Evolutionary conservation across 345 rosid species (phyloP), one percentile per base, ranked within the genome.

Genomic region (Acer saccharum): DNA sequence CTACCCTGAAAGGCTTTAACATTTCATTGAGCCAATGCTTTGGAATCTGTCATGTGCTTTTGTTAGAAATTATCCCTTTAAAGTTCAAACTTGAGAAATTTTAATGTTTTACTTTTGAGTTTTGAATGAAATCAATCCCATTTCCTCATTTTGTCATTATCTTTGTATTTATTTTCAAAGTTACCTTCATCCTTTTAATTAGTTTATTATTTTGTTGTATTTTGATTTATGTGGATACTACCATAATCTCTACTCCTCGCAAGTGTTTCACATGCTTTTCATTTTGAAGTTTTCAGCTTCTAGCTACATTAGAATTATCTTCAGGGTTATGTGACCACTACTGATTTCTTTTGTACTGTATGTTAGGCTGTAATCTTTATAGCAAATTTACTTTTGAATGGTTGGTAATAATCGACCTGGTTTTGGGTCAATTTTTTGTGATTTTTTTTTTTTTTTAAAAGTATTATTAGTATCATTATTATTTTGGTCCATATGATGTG

Each of bases 371-470:
- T 16, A 67, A 39, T 32, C 32, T 41, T 65, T 18, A 13, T 17
- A 17, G 65, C 43, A n/a, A 52, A 6, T 71, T 76, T 52, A 9
- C 71, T 10, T 18, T 10, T 41, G 41, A 29, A 67, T 57, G 46
- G 60, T 39, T 69, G 35, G 64, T 16, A 73, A 61, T 58, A 71
- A 76, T 68, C 29, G 18, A 41, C 1, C 43, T 76, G 3, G 6
- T 46, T 58, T 77, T 62, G 20, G 62, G 17, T 65, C 18, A n/a
- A 60, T 18, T 17, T 17, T 65, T 0, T 64, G 16, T 65, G 13
- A 67, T 39, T 25, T 46, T 3, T 32, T 32, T 32, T 32, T 3
- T 3, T 32, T 32, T 4, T 35, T 35, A 0, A 4, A 32, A 32
- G 4, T 35, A 35, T 35, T 7, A 43, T 43, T 43, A 43, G 8